These are phyloP conservation scores for Cupressus sempervirens DNA, from an alignment of 75 land plant species.

Conservation along the genomic window DNA sequence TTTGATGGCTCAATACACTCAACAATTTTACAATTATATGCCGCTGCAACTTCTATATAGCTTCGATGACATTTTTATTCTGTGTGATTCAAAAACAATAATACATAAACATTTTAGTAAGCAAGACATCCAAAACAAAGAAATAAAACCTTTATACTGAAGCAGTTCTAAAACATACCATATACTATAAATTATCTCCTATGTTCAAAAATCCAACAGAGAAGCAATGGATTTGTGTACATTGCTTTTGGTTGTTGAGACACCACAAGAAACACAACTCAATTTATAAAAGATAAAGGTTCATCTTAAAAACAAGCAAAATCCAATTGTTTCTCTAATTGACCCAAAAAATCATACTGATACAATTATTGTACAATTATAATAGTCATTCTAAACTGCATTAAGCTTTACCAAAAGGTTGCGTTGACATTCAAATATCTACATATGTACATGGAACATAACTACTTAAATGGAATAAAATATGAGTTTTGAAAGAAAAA, in stretches of 20 bases:
- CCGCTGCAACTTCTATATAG: constrained; percentile 97
- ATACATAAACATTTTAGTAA: background rate
- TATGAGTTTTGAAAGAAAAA: too few species aligned
- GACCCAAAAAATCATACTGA: background rate
- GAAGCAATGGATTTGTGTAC: background rate
- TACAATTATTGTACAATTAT: too few species aligned
- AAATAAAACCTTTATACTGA: background rate
- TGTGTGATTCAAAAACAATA: constrained; percentile 18
- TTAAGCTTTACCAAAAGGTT: background rate
- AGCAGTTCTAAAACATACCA: background rate
- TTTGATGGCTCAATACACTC: constrained; percentile 88
- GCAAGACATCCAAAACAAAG: background rate
- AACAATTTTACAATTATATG: constrained; percentile 95
- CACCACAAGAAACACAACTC: background rate
- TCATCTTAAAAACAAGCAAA: background rate
- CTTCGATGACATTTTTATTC: constrained; percentile 98
- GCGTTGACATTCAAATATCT: background rate
- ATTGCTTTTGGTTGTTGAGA: background rate
- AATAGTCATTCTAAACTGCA: background rate
- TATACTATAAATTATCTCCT: background rate
- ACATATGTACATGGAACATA: too few species aligned
- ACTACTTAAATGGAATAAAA: background rate
- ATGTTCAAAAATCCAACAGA: too few species aligned
- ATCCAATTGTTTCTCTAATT: background rate
- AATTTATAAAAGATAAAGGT: too few species aligned